Evolutionary conservation across 306 rosid species (phyloP).

Genomic region (Pachyrhizus erosus): DNA sequence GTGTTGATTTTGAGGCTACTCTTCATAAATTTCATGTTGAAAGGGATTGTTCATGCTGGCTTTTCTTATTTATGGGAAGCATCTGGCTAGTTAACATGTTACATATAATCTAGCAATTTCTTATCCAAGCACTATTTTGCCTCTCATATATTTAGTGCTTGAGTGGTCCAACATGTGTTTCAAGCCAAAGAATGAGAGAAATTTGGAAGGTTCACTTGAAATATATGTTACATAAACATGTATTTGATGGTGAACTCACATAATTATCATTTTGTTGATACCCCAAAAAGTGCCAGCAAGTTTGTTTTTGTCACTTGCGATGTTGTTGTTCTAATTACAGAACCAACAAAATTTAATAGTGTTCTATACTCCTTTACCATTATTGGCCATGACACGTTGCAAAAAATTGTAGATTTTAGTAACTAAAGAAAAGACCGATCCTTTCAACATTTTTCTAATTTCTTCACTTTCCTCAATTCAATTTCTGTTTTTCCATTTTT

Average conservation of each 20-base stretch:
- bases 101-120: not conserved
- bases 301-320: not conserved
- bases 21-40: constrained; percentile 25
- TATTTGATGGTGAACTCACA: not conserved
- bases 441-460: not conserved
- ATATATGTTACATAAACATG: not conserved
- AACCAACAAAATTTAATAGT: not conserved
- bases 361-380: not conserved
- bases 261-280: not conserved
- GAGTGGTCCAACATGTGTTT: constrained; percentile 31
- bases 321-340: not conserved
- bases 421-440: not conserved
- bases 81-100: not conserved
- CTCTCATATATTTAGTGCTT: constrained; percentile 3
- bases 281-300: not conserved
- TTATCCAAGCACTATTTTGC: constrained; percentile 5
- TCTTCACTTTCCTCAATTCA: not conserved
- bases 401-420: not conserved
- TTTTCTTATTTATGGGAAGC: constrained; percentile 35
- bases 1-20: not conserved
- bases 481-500: not conserved
- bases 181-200: constrained; percentile 10
- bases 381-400: constrained; percentile 4
- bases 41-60: constrained; percentile 45
- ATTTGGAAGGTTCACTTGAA: constrained; percentile 18